A percentile compares a stretch with the other conserved stretches of the same genome.
These are phyloP conservation scores for Byssothecium circinans DNA, from an alignment of 2,329 filamentous ascomycete species.

Conservation along the genomic window DNA sequence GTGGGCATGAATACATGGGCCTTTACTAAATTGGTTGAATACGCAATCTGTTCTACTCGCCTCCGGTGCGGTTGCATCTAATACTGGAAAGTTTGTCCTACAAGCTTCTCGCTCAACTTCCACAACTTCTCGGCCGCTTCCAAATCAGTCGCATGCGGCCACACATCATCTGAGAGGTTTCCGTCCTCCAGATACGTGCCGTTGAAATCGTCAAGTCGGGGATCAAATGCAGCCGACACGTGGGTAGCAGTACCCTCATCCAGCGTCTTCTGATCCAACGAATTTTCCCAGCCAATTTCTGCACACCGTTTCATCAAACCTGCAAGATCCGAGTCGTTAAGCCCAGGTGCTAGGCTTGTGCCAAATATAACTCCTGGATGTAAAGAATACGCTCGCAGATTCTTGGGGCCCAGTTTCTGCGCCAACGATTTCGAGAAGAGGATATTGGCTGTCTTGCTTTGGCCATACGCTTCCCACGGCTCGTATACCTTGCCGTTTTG, in stretches of 20 bases:
- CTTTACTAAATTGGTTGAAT: background rate
- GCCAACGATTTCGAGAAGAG: constrained; percentile 29
- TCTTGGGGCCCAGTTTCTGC: constrained; percentile 22
- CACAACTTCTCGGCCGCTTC: constrained; percentile 34
- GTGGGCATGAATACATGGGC: constrained; percentile 27
- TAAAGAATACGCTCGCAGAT: constrained; percentile 29
- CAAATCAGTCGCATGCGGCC: constrained; percentile 21
- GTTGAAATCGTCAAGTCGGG: constrained; percentile 24
- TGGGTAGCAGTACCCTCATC: constrained; percentile 36
- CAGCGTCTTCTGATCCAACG: constrained; percentile 25
- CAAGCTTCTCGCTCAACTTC: constrained; percentile 37
- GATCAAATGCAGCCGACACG: constrained; percentile 36
- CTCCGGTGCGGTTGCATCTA: constrained; percentile 5
- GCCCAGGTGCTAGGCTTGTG: constrained; percentile 23
- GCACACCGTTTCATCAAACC: constrained; percentile 18
- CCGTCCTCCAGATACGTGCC: constrained; percentile 32
- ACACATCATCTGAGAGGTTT: constrained; percentile 19
- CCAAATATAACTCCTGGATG: constrained; percentile 33
- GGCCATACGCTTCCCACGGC: constrained; percentile 51
- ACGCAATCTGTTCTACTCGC: too few species aligned
- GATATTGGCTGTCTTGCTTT: constrained; percentile 57
- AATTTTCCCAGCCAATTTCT: constrained; percentile 20
- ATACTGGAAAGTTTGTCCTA: constrained; percentile 31
- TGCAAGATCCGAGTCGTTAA: constrained; percentile 25
- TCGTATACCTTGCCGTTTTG: constrained; percentile 46